Evolutionary conservation across 1,284 basidiomycete species (phyloP).

Genomic region (Sanghuangporus weigelae): DNA sequence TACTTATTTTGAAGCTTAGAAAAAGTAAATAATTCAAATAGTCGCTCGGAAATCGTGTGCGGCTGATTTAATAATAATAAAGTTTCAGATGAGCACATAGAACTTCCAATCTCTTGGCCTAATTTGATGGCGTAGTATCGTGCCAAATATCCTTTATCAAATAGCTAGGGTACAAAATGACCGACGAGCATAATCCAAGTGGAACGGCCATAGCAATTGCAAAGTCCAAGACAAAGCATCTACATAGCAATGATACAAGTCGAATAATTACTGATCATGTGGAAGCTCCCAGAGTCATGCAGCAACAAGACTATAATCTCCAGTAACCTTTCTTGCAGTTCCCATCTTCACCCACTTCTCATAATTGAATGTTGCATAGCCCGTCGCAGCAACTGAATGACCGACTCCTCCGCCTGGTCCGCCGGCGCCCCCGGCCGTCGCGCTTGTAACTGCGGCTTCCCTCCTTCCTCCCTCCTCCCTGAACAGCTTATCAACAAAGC

Average conservation of each 20-base stretch:
- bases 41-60: no score
- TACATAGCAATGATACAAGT: not conserved
- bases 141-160: no score
- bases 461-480: constrained; percentile 1
- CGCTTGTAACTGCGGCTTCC: not conserved
- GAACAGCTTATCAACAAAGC: constrained; percentile 24
- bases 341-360: constrained; percentile 29
- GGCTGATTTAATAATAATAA: no score
- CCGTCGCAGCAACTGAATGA: not conserved
- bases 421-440: not conserved
- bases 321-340: constrained; percentile 11
- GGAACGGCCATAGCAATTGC: no score
- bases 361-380: constrained; percentile 31
- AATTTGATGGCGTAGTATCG: no score
- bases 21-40: no score
- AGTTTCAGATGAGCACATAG: no score
- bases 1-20: no score
- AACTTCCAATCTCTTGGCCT: no score
- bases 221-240: not conserved
- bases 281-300: not conserved
- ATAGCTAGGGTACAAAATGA: no score
- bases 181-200: no score
- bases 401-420: not conserved
- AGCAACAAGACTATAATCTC: constrained; percentile 8
- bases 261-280: not conserved